These are phyloP conservation scores for Nakazawaea siamensis DNA, from an alignment of 805 yeast genomes.

Conservation along the genomic window DNA sequence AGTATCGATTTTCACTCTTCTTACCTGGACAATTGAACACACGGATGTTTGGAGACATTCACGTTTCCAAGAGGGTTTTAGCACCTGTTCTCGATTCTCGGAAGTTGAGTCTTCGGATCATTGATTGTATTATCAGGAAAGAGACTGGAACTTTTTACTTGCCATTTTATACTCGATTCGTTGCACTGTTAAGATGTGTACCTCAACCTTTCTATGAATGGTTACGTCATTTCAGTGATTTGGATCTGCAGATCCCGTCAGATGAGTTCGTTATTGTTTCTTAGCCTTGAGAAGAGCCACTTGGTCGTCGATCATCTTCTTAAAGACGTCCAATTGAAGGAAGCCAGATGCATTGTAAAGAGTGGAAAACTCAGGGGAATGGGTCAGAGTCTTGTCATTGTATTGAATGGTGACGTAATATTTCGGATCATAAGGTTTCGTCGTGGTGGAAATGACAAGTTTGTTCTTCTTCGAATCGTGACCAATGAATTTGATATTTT, in stretches of 20 bases:
- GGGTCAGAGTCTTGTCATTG: conserved; percentile 15
- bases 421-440: conserved; percentile 33
- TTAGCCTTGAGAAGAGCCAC: conserved; percentile 16
- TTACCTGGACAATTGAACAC: conserved; percentile 45
- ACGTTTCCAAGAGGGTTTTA: conserved; percentile 30
- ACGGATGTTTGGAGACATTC: conserved; percentile 39
- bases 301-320: conserved; percentile 16
- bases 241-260: conserved; percentile 18
- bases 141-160: conserved; percentile 31
- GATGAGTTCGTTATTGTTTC: conserved; percentile 8
- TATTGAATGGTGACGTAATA: conserved; percentile 29
- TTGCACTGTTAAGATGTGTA: conserved; percentile 32
- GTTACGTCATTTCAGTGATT: conserved; percentile 18
- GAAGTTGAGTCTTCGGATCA: conserved; percentile 27
- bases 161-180: conserved; percentile 39
- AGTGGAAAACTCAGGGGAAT: conserved; percentile 26
- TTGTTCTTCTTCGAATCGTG: conserved; percentile 21
- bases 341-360: conserved; percentile 41
- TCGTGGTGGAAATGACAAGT: conserved; percentile 28
- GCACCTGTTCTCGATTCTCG: conserved; percentile 38
- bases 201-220: conserved; percentile 31
- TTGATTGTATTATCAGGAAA: conserved; percentile 26
- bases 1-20: conserved; percentile 28
- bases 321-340: conserved; percentile 27
- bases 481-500: conserved; percentile 41